Percentiles rank a stretch among this genome's conserved stretches.
These are phyloP conservation scores for Blastocladiella emersonii DNA, from an alignment of 371 early-diverging fungal genomes.

Conservation along the genomic window DNA sequence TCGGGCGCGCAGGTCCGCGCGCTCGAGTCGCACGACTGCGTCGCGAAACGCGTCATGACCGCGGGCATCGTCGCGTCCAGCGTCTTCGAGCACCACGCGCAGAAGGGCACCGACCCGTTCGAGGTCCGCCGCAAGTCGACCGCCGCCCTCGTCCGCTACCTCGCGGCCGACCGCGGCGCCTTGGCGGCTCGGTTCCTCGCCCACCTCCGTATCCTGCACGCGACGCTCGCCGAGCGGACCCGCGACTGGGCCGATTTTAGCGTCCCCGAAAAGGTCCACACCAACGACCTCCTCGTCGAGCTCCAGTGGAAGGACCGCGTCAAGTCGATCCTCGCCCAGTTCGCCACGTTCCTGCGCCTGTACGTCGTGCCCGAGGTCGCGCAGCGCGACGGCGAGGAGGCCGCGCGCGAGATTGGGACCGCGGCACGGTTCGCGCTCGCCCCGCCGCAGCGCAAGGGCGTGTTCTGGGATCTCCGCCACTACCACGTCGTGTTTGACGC, in stretches of 20 bases:
- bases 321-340: neutral
- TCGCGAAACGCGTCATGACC: neutral
- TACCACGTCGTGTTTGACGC: neutral
- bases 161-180: neutral
- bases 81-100: no score
- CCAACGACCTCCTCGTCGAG: neutral
- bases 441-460: neutral
- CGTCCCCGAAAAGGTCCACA: neutral
- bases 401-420: no score
- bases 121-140: neutral
- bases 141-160: neutral
- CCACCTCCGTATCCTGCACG: neutral
- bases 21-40: neutral
- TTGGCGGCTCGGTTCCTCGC: neutral
- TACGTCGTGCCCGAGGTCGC: neutral
- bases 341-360: neutral
- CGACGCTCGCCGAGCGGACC: neutral
- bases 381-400: neutral
- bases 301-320: slow-evolving; percentile 1
- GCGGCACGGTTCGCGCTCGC: no score
- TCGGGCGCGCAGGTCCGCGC: neutral
- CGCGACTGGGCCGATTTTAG: neutral
- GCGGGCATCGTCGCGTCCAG: neutral
- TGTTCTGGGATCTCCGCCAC: neutral
- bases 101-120: neutral